Base-by-base conservation (phyloP, 768 basidiomycete genomes). In the Russula vinacea region DNA sequence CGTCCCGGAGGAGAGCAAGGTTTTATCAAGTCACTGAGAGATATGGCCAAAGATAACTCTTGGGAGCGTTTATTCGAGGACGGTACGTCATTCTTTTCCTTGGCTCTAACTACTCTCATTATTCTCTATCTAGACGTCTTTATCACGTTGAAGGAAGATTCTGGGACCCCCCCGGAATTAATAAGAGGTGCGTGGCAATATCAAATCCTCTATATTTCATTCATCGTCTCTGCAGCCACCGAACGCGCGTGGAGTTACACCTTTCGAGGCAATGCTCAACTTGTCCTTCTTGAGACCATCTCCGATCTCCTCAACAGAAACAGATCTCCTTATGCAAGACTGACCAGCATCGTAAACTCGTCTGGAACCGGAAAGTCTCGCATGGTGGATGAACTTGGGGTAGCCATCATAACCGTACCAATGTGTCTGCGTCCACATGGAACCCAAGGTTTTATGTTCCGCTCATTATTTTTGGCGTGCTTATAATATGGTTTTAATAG, bases 341-440 rank as follows among this genome's bases (percentile, higher is more conserved):
- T 47, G 2, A 11, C 33, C 2, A 26, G 24, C 47, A 17, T 54
- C 1, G 52, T 45, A 13, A 55, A 62, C n/a, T 62, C 60, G 1
- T 59, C 60, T 19, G 60, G 60, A 14, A 62, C 60, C 0, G 60
- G 60, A 1, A 55, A 62, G 24, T 62, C 54, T 6, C 60, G 54
- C 2, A 47, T 32, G 17, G 54, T 62, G 5, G 53, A 56, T 33
- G 17, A 56, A 56, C 7, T 62, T 22, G 42, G 26, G 1, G 55
- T 1, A 10, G n/a, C 13, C 13, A 24, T 55, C 10, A 61, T 61
- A 13, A 47, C 10, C 5, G 60, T 61, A 1, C 60, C 52, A 1
- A 61, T 61, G 60, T 61, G 60, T 17, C 29, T 61, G 5, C 60
- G 60, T 2, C n/a, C 2, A 5, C 3, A 4, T 4, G 24, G 24